A percentile compares a stretch with the other conserved stretches of the same genome.
phyloP scores from a whole-genome alignment of 148 eudicot genomes.

The Pharnaceum exiguum region DNA sequence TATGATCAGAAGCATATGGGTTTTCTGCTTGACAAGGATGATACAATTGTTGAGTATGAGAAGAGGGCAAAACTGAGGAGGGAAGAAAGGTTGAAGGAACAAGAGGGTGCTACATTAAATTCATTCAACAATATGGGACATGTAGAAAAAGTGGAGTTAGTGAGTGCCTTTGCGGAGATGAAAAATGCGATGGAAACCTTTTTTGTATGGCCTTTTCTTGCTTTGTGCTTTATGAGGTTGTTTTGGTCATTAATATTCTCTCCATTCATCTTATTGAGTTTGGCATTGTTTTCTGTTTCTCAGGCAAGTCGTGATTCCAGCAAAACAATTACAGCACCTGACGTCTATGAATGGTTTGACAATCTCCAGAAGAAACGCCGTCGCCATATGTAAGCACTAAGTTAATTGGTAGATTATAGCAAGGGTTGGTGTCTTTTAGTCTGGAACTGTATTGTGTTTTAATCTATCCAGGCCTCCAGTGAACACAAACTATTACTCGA shows the following conservation, averaged over 20 bases:
- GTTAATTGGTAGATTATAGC: too few species aligned
- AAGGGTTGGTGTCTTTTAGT: too few species aligned
- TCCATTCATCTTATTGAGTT: background rate
- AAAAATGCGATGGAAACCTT: constrained; percentile 70
- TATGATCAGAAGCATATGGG: constrained; percentile 51
- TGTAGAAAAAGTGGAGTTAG: constrained; percentile 79
- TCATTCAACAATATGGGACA: constrained; percentile 80
- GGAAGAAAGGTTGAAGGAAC: constrained; percentile 72
- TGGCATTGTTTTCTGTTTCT: constrained; percentile 9
- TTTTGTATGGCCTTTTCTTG: constrained; percentile 46
- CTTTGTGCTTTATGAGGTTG: background rate
- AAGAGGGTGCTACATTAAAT: constrained; percentile 57
- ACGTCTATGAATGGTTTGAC: constrained; percentile 75
- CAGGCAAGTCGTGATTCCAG: constrained; percentile 72
- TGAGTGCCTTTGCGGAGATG: constrained; percentile 86
- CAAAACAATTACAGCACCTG: constrained; percentile 69
- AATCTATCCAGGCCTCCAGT: too few species aligned
- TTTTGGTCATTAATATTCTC: background rate
- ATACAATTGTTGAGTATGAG: constrained; percentile 88
- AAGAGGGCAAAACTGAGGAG: constrained; percentile 75
- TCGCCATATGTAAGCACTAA: constrained; percentile 27
- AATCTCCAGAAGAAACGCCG: constrained; percentile 87
- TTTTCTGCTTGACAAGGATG: constrained; percentile 79
- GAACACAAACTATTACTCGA: too few species aligned
- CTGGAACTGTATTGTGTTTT: too few species aligned